Percentiles rank a stretch among this genome's conserved stretches.
Conservation (phyloP, 495 filamentous ascomycete genomes). For the Penicillium pulvis region DNA sequence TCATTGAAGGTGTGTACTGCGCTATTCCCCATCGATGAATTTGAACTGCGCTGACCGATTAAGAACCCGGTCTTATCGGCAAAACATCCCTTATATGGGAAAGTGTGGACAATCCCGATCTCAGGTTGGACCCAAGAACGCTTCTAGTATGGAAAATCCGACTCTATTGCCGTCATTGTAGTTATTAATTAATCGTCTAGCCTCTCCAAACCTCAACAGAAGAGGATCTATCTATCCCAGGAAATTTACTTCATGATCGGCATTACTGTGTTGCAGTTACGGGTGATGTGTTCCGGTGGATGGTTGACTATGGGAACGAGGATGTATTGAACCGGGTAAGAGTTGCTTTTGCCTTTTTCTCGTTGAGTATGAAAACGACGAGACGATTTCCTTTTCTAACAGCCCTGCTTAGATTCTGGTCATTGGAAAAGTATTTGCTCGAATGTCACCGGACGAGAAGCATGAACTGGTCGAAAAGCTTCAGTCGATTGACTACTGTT, state of each 20-base stretch:
- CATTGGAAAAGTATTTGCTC: constrained; percentile 88
- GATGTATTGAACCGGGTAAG: constrained; percentile 69
- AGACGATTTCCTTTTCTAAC: neutral
- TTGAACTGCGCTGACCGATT: constrained; percentile 10
- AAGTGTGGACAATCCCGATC: constrained; percentile 81
- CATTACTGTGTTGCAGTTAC: constrained; percentile 88
- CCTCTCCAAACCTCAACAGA: constrained; percentile 69
- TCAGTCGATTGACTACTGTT: constrained; percentile 94
- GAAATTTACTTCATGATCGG: constrained; percentile 72
- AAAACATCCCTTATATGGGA: constrained; percentile 81
- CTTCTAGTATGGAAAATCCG: constrained; percentile 56
- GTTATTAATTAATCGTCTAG: constrained; percentile 43
- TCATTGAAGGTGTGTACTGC: constrained; percentile 66
- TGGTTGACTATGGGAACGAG: constrained; percentile 83
- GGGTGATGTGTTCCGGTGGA: constrained; percentile 96
- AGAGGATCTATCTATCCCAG: constrained; percentile 80
- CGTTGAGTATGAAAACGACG: neutral
- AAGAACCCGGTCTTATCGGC: constrained; percentile 65
- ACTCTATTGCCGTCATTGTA: neutral
- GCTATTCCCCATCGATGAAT: neutral
- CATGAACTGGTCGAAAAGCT: constrained; percentile 97
- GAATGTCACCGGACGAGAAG: constrained; percentile 99
- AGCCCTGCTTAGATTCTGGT: constrained; percentile 70
- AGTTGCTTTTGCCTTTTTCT: constrained; percentile 4
- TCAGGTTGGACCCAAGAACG: constrained; percentile 73